Evolutionary conservation across 306 rosid species (phyloP), one percentile per base, ranked within the genome.

Genomic region (Quercus gilva): DNA sequence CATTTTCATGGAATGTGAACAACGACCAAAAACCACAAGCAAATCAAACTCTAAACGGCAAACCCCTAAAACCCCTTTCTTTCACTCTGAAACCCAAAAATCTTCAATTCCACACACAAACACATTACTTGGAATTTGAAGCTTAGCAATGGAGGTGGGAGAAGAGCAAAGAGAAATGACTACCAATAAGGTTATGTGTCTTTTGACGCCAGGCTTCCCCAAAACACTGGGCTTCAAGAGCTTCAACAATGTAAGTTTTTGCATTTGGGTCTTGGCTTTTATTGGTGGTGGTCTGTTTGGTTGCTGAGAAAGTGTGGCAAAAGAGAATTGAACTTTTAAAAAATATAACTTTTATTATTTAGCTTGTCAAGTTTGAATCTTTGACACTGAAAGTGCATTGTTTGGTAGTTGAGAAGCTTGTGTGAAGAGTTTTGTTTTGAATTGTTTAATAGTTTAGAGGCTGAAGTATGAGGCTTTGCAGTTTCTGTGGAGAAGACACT

Each of bases 401-500:
- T 23, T 59, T 12, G 17, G 69, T 61, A 31, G 35, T 31, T 31
- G 35, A 31, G 2, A 65, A 31, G 14, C 5, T 29, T 15, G 5
- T 61, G 7, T 61, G 37, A 28, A 58, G 64, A 58, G 64, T 7
- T 58, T 58, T 58, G 29, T 21, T 20, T 12, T 17, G 26, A 7
- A 61, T 26, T 10, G 28, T 31, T 31, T 31, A 43, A 6, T 21
- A 25, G 25, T 51, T 74, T 12, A 71, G 6, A 53, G 12, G 49
- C 53, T 71, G 73, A 69, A 51, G 31, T 70, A 31, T 41, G 12
- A 33, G 52, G 41, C 37, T 57, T 76, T 20, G 80, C 93, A 95
- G 97, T 95, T 80, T 91, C 94, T 60, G 97, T 92, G 83, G 97
- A 92, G 92, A 95, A 91, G 91, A 97, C 85, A 74, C 83, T 0